Percentiles rank a stretch among this genome's conserved stretches.
Evolutionary conservation across 1,284 basidiomycete species (phyloP).

Genomic region (Sutorius eximius): DNA sequence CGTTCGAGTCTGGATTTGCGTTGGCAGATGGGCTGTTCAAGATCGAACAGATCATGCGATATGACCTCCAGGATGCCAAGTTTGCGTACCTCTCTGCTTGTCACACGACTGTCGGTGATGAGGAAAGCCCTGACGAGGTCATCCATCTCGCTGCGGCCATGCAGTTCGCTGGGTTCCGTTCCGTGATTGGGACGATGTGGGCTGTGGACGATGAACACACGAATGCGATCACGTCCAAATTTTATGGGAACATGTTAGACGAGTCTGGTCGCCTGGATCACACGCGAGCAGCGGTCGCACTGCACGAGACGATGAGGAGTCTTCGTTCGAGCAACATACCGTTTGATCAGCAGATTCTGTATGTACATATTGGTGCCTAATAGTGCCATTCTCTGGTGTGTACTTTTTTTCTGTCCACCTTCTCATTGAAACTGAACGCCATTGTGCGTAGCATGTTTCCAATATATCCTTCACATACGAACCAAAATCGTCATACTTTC

Average conservation of each 20-base stretch:
- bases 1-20: neutral
- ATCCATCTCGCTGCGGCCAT: neutral
- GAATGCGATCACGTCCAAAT: neutral
- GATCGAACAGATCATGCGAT: neutral
- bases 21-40: constrained; percentile 13
- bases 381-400: neutral
- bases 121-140: neutral
- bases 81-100: neutral
- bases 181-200: neutral
- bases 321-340: neutral
- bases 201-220: neutral
- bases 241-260: neutral
- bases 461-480: too few relatives aligned
- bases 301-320: neutral
- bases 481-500: too few relatives aligned
- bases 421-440: neutral
- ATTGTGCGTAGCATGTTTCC: too few relatives aligned
- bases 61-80: neutral
- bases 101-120: neutral
- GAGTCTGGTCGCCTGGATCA: neutral
- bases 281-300: neutral
- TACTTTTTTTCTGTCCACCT: neutral
- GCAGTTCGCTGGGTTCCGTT: neutral
- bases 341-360: neutral
- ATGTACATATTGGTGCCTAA: neutral